These are phyloP conservation scores for Aspergillus homomorphus DNA, from an alignment of 495 filamentous ascomycete genomes.

Conservation along the genomic window DNA sequence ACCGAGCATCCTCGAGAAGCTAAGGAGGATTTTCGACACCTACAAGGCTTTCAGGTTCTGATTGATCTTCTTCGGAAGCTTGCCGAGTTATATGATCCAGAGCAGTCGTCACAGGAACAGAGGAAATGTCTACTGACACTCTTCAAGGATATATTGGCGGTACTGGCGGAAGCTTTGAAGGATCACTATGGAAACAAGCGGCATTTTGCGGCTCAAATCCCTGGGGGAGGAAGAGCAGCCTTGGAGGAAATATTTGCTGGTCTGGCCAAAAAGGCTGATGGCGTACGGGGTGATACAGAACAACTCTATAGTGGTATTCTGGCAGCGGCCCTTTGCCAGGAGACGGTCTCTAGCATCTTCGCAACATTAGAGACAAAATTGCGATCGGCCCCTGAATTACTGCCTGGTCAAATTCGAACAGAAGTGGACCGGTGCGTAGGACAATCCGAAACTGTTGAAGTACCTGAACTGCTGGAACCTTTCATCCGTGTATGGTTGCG, in stretches of 20 bases:
- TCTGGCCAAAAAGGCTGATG: slow-evolving; percentile 53
- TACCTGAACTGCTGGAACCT: slow-evolving; percentile 38
- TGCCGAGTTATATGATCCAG: slow-evolving; percentile 67
- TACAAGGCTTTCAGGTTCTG: slow-evolving; percentile 74
- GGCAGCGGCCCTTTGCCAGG: slow-evolving; percentile 76
- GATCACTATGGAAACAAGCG: slow-evolving; percentile 82
- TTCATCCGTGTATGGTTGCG: slow-evolving; percentile 43
- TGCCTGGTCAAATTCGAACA: slow-evolving; percentile 24
- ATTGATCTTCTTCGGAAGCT: slow-evolving; percentile 64
- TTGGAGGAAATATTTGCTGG: slow-evolving; percentile 64
- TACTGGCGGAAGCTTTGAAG: slow-evolving; percentile 71
- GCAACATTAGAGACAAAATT: slow-evolving; percentile 32
- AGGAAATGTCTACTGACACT: slow-evolving; percentile 63
- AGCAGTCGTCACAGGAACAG: slow-evolving; percentile 50
- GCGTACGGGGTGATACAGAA: slow-evolving; percentile 57
- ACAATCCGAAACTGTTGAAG: slow-evolving; percentile 41
- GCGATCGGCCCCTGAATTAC: slow-evolving; percentile 10
- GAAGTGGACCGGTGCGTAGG: slow-evolving; percentile 38
- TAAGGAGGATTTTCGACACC: slow-evolving; percentile 80
- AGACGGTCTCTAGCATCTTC: slow-evolving; percentile 53
- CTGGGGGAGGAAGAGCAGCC: slow-evolving; percentile 73
- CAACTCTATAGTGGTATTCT: slow-evolving; percentile 84
- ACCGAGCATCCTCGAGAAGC: slow-evolving; percentile 40
- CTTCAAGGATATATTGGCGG: slow-evolving; percentile 64
- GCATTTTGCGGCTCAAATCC: slow-evolving; percentile 73